A percentile compares a stretch with the other conserved stretches of the same genome.
These are phyloP conservation scores for Mycena vitilis DNA, from an alignment of 768 basidiomycete genomes.

Conservation along the genomic window DNA sequence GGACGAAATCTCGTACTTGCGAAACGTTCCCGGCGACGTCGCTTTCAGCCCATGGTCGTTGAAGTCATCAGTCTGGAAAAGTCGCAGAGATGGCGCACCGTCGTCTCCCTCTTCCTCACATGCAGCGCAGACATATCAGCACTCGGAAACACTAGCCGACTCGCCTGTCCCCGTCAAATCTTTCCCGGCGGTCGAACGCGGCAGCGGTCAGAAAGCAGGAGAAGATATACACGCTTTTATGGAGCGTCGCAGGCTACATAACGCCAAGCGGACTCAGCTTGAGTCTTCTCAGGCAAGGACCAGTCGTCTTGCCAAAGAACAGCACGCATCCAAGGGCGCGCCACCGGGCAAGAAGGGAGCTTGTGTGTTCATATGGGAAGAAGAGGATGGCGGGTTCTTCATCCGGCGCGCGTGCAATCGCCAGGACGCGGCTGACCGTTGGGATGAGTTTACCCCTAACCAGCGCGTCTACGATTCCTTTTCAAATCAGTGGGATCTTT, in stretches of 20 bases:
- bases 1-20: constrained; percentile 16
- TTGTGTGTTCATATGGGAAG: constrained; percentile 34
- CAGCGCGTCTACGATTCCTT: constrained; percentile 32
- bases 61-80: background rate
- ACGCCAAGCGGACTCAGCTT: constrained; percentile 21
- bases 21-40: constrained; percentile 12
- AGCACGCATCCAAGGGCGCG: constrained; percentile 19
- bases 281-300: constrained; percentile 19
- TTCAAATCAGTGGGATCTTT: constrained; percentile 33
- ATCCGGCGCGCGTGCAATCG: constrained; percentile 28
- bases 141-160: constrained; percentile 1
- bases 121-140: constrained; percentile 6
- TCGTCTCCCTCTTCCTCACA: constrained; percentile 16
- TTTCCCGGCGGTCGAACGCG: constrained; percentile 27
- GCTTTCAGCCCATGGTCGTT: constrained; percentile 27
- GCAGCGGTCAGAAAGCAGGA: constrained; percentile 31
- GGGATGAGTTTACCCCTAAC: constrained; percentile 29
- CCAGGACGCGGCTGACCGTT: constrained; percentile 13
- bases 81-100: constrained; percentile 2
- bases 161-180: constrained; percentile 3
- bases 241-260: constrained; percentile 26
- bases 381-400: constrained; percentile 28
- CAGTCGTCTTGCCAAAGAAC: constrained; percentile 19
- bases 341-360: constrained; percentile 28
- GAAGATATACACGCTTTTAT: constrained; percentile 30